A percentile compares a stretch with the other conserved stretches of the same genome.
Evolutionary conservation across 441 rosid species (phyloP).

Genomic region (Populus trichocarpa): DNA sequence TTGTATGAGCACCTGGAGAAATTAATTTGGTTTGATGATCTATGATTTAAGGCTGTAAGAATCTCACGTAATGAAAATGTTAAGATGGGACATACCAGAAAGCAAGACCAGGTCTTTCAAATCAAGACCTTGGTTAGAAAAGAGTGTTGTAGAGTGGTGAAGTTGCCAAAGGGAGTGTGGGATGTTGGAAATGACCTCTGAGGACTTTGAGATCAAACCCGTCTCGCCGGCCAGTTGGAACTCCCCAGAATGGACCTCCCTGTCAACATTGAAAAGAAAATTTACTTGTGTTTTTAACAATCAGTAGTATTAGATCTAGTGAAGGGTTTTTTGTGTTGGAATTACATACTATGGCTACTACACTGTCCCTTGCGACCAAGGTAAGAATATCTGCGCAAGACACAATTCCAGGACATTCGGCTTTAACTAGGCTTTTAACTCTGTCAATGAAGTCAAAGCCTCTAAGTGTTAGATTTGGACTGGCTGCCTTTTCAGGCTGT

Average conservation of each 20-base stretch:
- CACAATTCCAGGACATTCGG: constrained; percentile 60
- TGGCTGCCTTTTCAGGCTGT: constrained; percentile 46
- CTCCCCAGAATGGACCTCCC: constrained; percentile 84
- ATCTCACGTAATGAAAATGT: neutral
- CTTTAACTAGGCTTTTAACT: constrained; percentile 57
- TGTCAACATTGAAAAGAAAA: constrained; percentile 1
- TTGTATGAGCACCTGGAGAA: constrained; percentile 73
- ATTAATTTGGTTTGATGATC: neutral
- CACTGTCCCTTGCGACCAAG: constrained; percentile 61
- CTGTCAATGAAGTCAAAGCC: constrained; percentile 76
- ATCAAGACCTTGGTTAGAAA: constrained; percentile 58
- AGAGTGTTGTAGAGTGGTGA: constrained; percentile 47
- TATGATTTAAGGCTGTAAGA: neutral
- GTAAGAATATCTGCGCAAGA: constrained; percentile 74
- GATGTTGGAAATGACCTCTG: constrained; percentile 47
- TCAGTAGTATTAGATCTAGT: neutral
- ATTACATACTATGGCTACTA: constrained; percentile 51
- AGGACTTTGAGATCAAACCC: constrained; percentile 45
- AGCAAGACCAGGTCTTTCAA: constrained; percentile 57
- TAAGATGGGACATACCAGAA: constrained; percentile 38
- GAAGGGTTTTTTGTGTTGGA: neutral
- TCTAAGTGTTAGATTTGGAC: constrained; percentile 62
- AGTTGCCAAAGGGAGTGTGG: constrained; percentile 56
- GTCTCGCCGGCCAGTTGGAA: constrained; percentile 76
- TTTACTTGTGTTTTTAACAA: neutral